phyloP scores from a whole-genome alignment of 345 rosid genomes.

The Hirschfeldia incana region DNA sequence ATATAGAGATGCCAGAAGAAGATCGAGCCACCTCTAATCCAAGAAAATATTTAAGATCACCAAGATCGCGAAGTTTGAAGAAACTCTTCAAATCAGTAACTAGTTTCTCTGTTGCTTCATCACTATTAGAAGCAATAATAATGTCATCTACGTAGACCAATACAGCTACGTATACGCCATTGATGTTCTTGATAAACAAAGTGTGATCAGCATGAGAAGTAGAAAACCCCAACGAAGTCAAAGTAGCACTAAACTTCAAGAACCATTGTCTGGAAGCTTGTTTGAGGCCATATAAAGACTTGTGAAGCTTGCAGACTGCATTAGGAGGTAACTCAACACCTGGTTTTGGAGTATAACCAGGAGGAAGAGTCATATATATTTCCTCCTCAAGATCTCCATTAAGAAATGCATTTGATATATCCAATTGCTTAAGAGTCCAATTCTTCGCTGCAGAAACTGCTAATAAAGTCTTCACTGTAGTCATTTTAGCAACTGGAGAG shows the following conservation, averaged over 20 bases:
- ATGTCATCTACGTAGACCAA: background rate
- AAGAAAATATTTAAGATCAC: background rate
- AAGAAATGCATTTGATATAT: background rate
- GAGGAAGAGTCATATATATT: background rate
- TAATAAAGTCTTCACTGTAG: too few species aligned
- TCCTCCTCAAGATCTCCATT: background rate
- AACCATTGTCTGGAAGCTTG: background rate
- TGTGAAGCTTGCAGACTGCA: background rate
- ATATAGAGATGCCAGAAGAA: background rate
- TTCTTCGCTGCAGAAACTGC: background rate
- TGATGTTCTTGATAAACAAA: too few species aligned
- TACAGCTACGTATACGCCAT: background rate
- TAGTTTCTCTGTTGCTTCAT: background rate
- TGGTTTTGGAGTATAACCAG: background rate
- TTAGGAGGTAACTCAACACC: background rate
- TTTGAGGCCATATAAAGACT: background rate
- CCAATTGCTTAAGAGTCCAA: background rate
- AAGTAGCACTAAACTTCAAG: background rate
- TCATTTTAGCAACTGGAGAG: background rate
- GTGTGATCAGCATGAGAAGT: background rate
- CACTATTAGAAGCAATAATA: background rate
- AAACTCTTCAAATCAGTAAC: too few species aligned
- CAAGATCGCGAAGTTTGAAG: background rate
- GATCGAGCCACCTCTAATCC: background rate
- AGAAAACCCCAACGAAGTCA: background rate